phyloP scores from a whole-genome alignment of 352 stramenopile species.

The Globisporangium cederbergense region DNA sequence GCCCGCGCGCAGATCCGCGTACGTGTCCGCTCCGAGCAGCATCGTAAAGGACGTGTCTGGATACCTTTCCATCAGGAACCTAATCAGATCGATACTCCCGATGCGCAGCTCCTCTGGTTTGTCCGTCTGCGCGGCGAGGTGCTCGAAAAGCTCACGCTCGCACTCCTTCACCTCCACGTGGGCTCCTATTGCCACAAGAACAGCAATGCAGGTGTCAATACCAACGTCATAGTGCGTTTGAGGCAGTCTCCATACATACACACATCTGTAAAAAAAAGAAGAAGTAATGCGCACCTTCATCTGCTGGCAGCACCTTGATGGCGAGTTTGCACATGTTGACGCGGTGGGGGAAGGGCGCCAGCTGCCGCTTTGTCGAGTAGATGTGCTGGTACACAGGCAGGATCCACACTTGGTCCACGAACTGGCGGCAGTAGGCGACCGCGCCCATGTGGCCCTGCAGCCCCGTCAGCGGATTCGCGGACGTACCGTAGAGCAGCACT shows the following conservation, averaged over 20 bases:
- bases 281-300: conserved; percentile 6
- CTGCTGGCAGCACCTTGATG: conserved; percentile 29
- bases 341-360: conserved; percentile 74
- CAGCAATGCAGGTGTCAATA: not conserved
- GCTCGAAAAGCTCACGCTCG: conserved; percentile 70
- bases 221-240: not conserved
- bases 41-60: conserved; percentile 62
- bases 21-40: conserved; percentile 82
- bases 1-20: conserved; percentile 66
- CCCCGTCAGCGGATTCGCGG: conserved; percentile 80
- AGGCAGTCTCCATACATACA: too few species aligned
- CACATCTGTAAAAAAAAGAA: not conserved
- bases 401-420: conserved; percentile 89
- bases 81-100: conserved; percentile 76
- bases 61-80: conserved; percentile 40
- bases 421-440: conserved; percentile 47
- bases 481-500: conserved; percentile 83
- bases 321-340: conserved; percentile 69
- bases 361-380: conserved; percentile 70
- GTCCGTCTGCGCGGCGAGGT: conserved; percentile 21
- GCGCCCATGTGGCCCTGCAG: conserved; percentile 76
- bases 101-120: conserved; percentile 38
- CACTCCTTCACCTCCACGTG: conserved; percentile 49
- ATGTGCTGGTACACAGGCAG: conserved; percentile 89
- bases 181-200: conserved; percentile 17